These are phyloP conservation scores for Sherardia arvensis DNA, from an alignment of 257 asterid genomes.

Conservation along the genomic window DNA sequence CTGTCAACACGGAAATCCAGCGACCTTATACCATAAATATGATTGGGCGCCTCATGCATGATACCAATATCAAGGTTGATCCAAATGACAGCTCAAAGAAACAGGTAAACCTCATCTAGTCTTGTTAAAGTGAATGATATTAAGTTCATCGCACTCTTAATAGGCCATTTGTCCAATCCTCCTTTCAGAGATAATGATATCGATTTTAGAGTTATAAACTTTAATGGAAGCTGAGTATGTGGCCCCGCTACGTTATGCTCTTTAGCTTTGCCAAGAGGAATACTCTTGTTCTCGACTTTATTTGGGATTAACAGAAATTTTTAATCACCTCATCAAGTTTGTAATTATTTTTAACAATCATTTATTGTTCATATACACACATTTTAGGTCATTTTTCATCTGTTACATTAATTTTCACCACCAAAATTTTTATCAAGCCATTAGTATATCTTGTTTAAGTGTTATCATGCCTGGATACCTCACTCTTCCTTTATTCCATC, in stretches of 20 bases:
- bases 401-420: not conserved
- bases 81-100: conserved; percentile 91
- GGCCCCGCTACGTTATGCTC: not conserved
- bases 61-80: conserved; percentile 85
- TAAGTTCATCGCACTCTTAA: not conserved
- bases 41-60: conserved; percentile 96
- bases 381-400: not conserved
- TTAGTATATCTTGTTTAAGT: not conserved
- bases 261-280: not conserved
- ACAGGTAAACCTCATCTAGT: conserved; percentile 41
- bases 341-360: not conserved
- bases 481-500: not conserved
- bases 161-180: not conserved
- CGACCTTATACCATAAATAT: conserved; percentile 92
- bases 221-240: not conserved
- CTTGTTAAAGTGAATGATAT: not conserved
- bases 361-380: not conserved
- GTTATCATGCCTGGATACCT: not conserved
- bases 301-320: not conserved
- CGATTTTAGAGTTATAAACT: not conserved
- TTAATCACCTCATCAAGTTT: not conserved
- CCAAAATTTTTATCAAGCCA: not conserved
- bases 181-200: not conserved
- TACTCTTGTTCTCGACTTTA: not conserved
- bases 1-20: conserved; percentile 79